Conservation (phyloP, 495 filamentous ascomycete species). For the Penicillium paxilli region DNA sequence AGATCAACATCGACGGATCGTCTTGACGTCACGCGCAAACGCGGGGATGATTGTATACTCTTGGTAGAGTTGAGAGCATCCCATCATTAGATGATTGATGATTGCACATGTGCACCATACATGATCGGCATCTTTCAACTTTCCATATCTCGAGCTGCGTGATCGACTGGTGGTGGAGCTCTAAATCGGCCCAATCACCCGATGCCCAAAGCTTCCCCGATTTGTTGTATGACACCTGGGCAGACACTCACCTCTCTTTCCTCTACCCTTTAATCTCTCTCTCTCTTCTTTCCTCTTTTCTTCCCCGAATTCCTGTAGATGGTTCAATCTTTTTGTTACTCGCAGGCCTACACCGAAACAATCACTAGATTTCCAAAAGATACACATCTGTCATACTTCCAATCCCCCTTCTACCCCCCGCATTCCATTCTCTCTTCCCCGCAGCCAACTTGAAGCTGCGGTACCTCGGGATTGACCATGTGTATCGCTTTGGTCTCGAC, state of each 20-base stretch:
- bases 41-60: neutral
- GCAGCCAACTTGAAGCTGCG: neutral
- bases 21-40: slow-evolving; percentile 29
- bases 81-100: too few species aligned
- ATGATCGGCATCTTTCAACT: neutral
- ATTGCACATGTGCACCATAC: neutral
- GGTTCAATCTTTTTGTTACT: too few species aligned
- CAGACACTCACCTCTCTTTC: slow-evolving; percentile 1
- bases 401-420: neutral
- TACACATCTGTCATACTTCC: neutral
- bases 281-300: too few species aligned
- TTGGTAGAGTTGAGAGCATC: too few species aligned
- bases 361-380: neutral
- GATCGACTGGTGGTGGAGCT: slow-evolving; percentile 12
- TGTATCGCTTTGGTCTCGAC: slow-evolving; percentile 92
- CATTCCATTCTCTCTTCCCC: slow-evolving; percentile 3
- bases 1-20: slow-evolving; percentile 21
- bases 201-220: slow-evolving; percentile 15
- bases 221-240: slow-evolving; percentile 6
- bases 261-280: slow-evolving; percentile 1
- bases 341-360: neutral
- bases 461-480: slow-evolving; percentile 53
- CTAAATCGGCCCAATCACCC: slow-evolving; percentile 18
- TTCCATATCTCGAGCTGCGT: neutral
- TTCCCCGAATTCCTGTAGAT: too few species aligned